Base-by-base conservation (phyloP, 1,284 basidiomycete species). In the Sporisorium sorghi region DNA sequence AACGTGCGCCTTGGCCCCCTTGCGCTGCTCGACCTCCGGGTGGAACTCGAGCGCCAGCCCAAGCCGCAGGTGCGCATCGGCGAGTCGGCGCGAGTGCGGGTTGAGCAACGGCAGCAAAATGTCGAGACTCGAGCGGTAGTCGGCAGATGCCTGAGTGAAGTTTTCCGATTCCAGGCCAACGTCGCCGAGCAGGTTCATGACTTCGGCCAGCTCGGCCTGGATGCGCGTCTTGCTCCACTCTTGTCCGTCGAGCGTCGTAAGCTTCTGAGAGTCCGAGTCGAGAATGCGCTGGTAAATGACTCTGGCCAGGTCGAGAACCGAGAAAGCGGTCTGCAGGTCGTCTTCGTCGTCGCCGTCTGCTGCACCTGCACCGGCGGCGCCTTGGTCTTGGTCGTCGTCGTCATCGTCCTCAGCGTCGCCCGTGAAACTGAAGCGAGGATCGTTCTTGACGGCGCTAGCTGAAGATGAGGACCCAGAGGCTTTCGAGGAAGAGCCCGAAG, bases 21-120 rank as follows among this genome's bases (percentile, higher is more conserved):
- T 56, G 24, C 80, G 73, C 23, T 71, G 62, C 8, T 60, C 57
- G 7, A 68, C 52, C 1, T 82, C 69, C 0, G 82, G 82, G 30
- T 84, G 82, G 56, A 79, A 84, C 43, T 84, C 82, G 14, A 84
- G 74, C 6, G 82, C 82, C 5, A 84, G 71, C 3, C 80, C 82
- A 6, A 83, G 64, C 14, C 82, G 81, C 39, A 84, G 58, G 28
- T 83, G 76, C 4, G 80, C 82, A 54, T 84, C 82, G 4, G 81
- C 82, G 4, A 84, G 70, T 11, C 82, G 70, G 21, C 82, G 77
- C 19, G 82, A 83, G 43, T 81, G 77, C 4, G 75, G 57, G 37
- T 73, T 60, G 40, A 83, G 71, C 3, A 82, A 58, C 2, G 78
- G 78, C 3, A 48, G n/a, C 24, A 84, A 58, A 23, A 80, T 35